Conservation (phyloP, 129 eudicot species). For the carrot (Daucus carota) region DH1_v3.0 NC_030389.2:33271001-33271500, state of each 20-base stretch:
- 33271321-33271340: constrained; percentile 42
- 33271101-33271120: neutral
- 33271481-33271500: neutral
- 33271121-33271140: too few relatives aligned
- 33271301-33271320: constrained; percentile 36
- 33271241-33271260: constrained; percentile 66
- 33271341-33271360: constrained; percentile 28
- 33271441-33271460: neutral
- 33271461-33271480: neutral
- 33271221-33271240: constrained; percentile 58
- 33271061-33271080: too few relatives aligned
- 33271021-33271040: too few relatives aligned
- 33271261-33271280: constrained; percentile 47
- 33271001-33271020: too few relatives aligned
- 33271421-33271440: constrained; percentile 19
- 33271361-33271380: constrained; percentile 42
- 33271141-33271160: too few relatives aligned
- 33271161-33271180: neutral
- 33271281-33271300: constrained; percentile 42
- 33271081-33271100: neutral
- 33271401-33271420: constrained; percentile 44
- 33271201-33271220: constrained; percentile 14
- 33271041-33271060: too few relatives aligned
- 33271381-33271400: constrained; percentile 55
- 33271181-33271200: neutral